Conservation (phyloP, 345 rosid species). For the Aegle marmelos region DNA sequence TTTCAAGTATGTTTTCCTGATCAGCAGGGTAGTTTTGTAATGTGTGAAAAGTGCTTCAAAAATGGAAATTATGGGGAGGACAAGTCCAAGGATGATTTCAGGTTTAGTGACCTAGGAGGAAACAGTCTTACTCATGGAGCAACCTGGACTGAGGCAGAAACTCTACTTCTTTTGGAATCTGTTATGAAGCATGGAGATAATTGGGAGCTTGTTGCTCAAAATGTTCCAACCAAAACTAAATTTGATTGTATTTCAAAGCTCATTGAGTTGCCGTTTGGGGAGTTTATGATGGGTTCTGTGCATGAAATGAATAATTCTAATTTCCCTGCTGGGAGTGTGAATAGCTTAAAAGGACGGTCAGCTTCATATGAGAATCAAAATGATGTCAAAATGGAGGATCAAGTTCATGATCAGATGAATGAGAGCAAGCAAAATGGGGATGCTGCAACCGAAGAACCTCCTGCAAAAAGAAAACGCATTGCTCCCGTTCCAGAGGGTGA, state of each 20-base stretch:
- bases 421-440: constrained; percentile 40
- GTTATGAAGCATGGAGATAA: constrained; percentile 75
- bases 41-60: constrained; percentile 66
- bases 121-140: constrained; percentile 25
- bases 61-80: constrained; percentile 60
- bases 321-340: constrained; percentile 14
- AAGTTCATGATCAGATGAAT: constrained; percentile 26
- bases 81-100: constrained; percentile 55
- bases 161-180: constrained; percentile 73
- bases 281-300: constrained; percentile 48
- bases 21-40: constrained; percentile 42
- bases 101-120: constrained; percentile 32
- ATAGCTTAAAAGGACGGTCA: constrained; percentile 22
- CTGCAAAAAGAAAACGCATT: constrained; percentile 49
- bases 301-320: constrained; percentile 33
- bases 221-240: constrained; percentile 68
- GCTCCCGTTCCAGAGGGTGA: constrained; percentile 41
- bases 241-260: constrained; percentile 81
- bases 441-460: constrained; percentile 42
- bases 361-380: constrained; percentile 36
- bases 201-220: constrained; percentile 89
- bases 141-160: constrained; percentile 88
- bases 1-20: background rate
- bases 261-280: constrained; percentile 89
- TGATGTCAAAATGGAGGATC: constrained; percentile 30